Conservation (phyloP, 495 filamentous ascomycete genomes). For the Xylaria telfairii region DNA sequence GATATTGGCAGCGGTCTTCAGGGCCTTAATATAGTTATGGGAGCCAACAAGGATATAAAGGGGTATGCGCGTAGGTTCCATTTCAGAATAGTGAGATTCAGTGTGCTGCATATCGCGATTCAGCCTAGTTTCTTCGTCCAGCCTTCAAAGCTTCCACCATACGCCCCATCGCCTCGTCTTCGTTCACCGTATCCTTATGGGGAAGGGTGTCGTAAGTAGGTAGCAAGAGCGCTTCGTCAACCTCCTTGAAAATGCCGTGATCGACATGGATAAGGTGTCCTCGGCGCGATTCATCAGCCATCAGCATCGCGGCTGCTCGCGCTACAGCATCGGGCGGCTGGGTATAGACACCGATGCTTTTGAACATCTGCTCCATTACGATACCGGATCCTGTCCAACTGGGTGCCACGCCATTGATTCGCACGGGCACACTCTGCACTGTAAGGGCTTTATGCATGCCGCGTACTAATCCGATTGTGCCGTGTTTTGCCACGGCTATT, state of each 20-base stretch:
- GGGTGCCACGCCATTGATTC: slow-evolving; percentile 51
- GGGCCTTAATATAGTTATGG: neutral
- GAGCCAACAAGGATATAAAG: neutral
- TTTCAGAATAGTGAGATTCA: neutral
- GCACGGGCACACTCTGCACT: slow-evolving; percentile 29
- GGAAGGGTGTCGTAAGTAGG: neutral
- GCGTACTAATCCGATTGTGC: slow-evolving; percentile 40
- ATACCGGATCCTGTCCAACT: slow-evolving; percentile 52
- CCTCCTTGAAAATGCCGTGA: slow-evolving; percentile 45
- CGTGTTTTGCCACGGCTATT: slow-evolving; percentile 42
- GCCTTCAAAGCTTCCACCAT: neutral
- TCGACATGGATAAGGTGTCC: slow-evolving; percentile 50
- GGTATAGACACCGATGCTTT: slow-evolving; percentile 32
- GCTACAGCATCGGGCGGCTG: slow-evolving; percentile 49
- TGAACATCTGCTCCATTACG: slow-evolving; percentile 34
- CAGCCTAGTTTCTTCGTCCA: neutral
- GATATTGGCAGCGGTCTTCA: neutral
- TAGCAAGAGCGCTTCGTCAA: slow-evolving; percentile 39
- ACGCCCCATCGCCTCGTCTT: neutral
- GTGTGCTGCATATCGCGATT: neutral
- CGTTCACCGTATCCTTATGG: neutral
- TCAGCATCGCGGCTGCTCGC: slow-evolving; percentile 44
- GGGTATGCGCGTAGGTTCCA: neutral
- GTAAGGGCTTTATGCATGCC: slow-evolving; percentile 33
- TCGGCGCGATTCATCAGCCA: slow-evolving; percentile 42